Evolutionary conservation across 306 rosid genomes (phyloP).

Genomic region (Acacia acuminata): DNA sequence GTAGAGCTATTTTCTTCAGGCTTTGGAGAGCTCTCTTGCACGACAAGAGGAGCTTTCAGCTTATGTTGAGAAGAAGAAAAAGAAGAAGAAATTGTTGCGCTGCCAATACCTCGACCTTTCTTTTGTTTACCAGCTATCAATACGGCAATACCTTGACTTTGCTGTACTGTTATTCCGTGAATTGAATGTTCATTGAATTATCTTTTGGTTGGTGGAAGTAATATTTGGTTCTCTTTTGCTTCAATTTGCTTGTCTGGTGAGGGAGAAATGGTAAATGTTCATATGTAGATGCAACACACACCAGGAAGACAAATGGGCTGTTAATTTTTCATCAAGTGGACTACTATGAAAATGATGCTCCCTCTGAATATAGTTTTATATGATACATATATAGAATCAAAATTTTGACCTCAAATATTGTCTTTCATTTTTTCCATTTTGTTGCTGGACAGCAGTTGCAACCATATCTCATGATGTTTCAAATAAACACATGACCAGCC

Average conservation of each 20-base stretch:
- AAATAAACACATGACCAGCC: constrained; percentile 4
- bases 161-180: constrained; percentile 8
- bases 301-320: constrained; percentile 26
- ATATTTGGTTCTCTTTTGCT: constrained; percentile 26
- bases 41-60: constrained; percentile 69
- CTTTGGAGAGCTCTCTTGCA: constrained; percentile 67
- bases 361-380: not conserved
- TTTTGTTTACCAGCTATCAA: not conserved
- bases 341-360: constrained; percentile 33
- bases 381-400: constrained; percentile 29
- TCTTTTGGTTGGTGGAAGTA: not conserved
- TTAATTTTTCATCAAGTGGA: constrained; percentile 38
- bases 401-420: constrained; percentile 34
- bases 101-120: constrained; percentile 1
- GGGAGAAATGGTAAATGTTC: constrained; percentile 18
- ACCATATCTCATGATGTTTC: constrained; percentile 29
- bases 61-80: constrained; percentile 64
- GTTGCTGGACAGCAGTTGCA: not conserved
- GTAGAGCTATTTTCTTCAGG: constrained; percentile 41
- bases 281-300: not conserved
- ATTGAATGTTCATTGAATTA: not conserved
- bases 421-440: constrained; percentile 22
- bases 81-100: constrained; percentile 47
- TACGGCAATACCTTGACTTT: constrained; percentile 8
- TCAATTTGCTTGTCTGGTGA: constrained; percentile 33